Evolutionary conservation across 2,329 filamentous ascomycete genomes (phyloP).

Genomic region (Colletotrichum siamense): DNA sequence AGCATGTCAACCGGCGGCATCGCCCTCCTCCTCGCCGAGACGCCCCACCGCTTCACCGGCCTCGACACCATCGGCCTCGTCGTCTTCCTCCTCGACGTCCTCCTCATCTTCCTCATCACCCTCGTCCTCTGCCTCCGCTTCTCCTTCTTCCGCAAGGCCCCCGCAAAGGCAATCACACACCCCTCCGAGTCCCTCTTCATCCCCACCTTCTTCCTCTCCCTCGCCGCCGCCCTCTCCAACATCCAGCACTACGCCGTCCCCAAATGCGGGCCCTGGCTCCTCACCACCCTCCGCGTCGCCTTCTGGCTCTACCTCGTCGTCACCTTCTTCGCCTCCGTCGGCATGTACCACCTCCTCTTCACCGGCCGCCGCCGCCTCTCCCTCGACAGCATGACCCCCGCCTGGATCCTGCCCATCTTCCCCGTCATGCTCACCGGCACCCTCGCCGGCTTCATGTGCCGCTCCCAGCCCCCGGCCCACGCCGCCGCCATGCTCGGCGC

Average conservation of each 20-base stretch:
- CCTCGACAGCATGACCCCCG: constrained; percentile 60
- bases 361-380: constrained; percentile 49
- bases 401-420: constrained; percentile 68
- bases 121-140: constrained; percentile 56
- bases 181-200: constrained; percentile 65
- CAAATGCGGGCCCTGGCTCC: constrained; percentile 52
- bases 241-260: constrained; percentile 55
- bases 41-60: constrained; percentile 60
- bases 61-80: constrained; percentile 58
- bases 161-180: constrained; percentile 50
- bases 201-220: constrained; percentile 65
- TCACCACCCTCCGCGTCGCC: constrained; percentile 54
- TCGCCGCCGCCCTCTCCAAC: constrained; percentile 64
- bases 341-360: constrained; percentile 65
- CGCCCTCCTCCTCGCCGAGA: constrained; percentile 55
- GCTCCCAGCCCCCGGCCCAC: constrained; percentile 49
- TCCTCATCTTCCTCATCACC: constrained; percentile 56
- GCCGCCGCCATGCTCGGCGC: constrained; percentile 61
- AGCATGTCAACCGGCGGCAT: constrained; percentile 47
- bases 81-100: constrained; percentile 61
- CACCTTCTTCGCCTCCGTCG: constrained; percentile 57
- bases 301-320: constrained; percentile 68
- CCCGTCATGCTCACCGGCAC: constrained; percentile 69
- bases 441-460: constrained; percentile 58
- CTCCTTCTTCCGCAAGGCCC: constrained; percentile 44